These are phyloP conservation scores for Termitomyces sp. DNA, from an alignment of 768 basidiomycete genomes.

Conservation along the genomic window DNA sequence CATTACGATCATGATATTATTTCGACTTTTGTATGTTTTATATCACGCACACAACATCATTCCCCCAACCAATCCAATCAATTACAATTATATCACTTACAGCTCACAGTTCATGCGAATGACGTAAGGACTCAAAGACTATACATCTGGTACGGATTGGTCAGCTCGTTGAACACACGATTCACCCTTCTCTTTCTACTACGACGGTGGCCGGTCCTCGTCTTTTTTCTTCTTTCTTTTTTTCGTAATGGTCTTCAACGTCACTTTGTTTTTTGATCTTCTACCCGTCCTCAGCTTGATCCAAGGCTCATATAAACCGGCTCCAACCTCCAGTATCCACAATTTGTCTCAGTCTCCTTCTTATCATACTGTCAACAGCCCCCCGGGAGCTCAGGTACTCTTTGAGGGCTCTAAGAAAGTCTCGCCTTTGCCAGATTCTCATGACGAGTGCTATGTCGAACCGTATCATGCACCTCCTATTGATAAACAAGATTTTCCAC, in stretches of 20 bases:
- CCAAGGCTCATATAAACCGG: constrained; percentile 24
- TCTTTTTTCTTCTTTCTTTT: constrained; percentile 4
- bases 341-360: not conserved
- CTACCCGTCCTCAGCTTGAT: constrained; percentile 25
- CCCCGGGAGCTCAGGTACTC: constrained; percentile 1
- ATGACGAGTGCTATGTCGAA: constrained; percentile 20
- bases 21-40: constrained; percentile 17
- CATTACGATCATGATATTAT: constrained; percentile 23
- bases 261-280: constrained; percentile 19
- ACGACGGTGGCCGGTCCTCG: constrained; percentile 17
- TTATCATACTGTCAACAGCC: not conserved
- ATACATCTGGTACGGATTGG: not conserved
- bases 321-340: constrained; percentile 2
- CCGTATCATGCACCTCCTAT: constrained; percentile 24
- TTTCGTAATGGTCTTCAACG: constrained; percentile 17
- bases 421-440: constrained; percentile 1
- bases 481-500: constrained; percentile 31
- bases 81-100: constrained; percentile 19
- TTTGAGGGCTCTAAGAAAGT: not conserved
- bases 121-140: not conserved
- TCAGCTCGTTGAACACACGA: not conserved
- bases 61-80: constrained; percentile 24
- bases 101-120: not conserved
- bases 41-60: constrained; percentile 32
- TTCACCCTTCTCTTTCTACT: not conserved